A percentile compares a stretch with the other conserved stretches of the same genome.
Conservation (phyloP, 495 filamentous ascomycete genomes). For the Neurospora tetrasperma region DNA sequence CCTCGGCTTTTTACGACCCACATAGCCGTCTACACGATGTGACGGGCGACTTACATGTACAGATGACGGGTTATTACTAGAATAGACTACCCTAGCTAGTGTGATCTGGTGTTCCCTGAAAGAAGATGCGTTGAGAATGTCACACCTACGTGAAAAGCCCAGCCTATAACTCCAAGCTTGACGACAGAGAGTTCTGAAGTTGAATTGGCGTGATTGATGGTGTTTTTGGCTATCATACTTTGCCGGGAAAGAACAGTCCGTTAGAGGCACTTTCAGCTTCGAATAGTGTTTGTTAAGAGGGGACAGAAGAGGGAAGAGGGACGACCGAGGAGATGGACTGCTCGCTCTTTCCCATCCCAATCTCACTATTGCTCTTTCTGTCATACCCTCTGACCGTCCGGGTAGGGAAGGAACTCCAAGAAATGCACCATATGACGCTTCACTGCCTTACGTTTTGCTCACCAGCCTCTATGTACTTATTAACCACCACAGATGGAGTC, state of each 20-base stretch:
- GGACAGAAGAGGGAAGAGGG: neutral
- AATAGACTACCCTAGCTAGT: neutral
- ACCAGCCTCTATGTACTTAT: neutral
- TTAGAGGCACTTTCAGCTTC: neutral
- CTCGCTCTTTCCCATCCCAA: neutral
- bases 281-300: neutral
- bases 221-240: neutral
- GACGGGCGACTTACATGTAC: neutral
- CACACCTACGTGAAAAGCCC: neutral
- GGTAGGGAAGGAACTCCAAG: neutral
- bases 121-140: neutral
- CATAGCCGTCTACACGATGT: slow-evolving; percentile 17
- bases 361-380: neutral
- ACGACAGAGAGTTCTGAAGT: neutral
- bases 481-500: neutral
- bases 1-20: slow-evolving; percentile 13
- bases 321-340: neutral
- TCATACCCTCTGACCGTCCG: neutral
- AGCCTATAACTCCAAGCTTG: neutral
- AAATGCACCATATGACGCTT: neutral
- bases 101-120: neutral
- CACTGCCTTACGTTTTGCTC: neutral
- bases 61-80: neutral
- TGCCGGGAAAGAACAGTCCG: neutral
- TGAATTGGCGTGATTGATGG: neutral